phyloP scores from a whole-genome alignment of 2,329 filamentous ascomycete genomes.

The Paecilomyces formosus region DNA sequence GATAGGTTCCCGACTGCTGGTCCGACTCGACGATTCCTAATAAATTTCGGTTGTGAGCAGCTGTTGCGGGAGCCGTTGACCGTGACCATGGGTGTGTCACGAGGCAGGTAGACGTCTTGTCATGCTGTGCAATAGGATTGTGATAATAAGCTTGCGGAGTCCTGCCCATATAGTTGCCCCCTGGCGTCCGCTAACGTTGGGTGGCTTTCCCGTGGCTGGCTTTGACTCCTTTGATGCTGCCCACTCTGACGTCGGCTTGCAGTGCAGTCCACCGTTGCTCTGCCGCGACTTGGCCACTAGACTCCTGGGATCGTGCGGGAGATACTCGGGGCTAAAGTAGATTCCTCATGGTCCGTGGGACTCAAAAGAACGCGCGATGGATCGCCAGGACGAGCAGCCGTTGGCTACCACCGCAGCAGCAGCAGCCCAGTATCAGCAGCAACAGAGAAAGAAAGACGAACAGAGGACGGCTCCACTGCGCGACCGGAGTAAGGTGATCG shows the following conservation, averaged over 20 bases:
- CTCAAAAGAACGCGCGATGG: background rate
- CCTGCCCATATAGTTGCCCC: background rate
- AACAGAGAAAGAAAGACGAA: background rate
- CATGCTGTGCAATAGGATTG: background rate
- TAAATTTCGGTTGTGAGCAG: background rate
- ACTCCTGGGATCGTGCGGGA: background rate
- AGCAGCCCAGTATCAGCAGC: too few relatives aligned
- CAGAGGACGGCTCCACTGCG: background rate
- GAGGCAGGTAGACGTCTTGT: background rate
- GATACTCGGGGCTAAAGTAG: background rate
- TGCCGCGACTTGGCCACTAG: background rate
- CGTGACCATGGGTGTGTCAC: background rate
- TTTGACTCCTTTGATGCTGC: constrained; percentile 8
- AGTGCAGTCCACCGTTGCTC: constrained; percentile 11
- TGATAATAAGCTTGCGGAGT: background rate
- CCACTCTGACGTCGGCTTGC: constrained; percentile 22
- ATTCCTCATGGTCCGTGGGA: background rate
- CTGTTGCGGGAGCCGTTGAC: background rate
- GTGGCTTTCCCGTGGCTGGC: constrained; percentile 9
- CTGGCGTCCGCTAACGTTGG: constrained; percentile 11
- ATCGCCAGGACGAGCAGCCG: background rate
- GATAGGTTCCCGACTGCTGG: too few relatives aligned
- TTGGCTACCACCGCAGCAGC: background rate
- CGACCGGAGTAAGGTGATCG: background rate
- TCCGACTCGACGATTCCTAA: too few relatives aligned